Percentiles rank a stretch among this genome's conserved stretches.
Conservation (phyloP, 176 grass and related monocot species). For the Puya raimondii region DNA sequence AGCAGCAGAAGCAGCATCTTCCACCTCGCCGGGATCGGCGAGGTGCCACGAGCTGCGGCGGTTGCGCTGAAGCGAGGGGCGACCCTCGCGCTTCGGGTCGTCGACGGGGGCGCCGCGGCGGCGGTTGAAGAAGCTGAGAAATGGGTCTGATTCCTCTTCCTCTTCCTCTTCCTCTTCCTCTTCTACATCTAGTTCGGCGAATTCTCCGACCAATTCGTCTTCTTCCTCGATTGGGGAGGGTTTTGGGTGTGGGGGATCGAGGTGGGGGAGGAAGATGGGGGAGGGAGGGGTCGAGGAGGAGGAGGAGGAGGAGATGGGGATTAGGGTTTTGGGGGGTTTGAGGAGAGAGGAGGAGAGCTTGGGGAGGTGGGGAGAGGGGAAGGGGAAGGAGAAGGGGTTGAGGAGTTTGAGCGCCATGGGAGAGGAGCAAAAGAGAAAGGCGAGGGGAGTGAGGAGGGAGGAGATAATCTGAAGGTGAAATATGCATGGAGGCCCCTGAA, state of each 20-base stretch:
- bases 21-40: constrained; percentile 6
- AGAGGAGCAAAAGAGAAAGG: background rate
- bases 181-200: background rate
- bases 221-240: background rate
- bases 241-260: background rate
- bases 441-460: background rate
- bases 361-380: background rate
- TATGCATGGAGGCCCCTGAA: no score
- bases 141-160: constrained; percentile 7
- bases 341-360: background rate
- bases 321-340: constrained; percentile 12
- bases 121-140: constrained; percentile 15
- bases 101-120: background rate
- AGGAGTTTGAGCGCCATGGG: background rate
- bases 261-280: constrained; percentile 23
- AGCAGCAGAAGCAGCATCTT: background rate
- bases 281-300: constrained; percentile 11
- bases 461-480: no score
- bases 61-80: constrained; percentile 22
- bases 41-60: constrained; percentile 19
- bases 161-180: constrained; percentile 9
- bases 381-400: background rate
- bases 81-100: constrained; percentile 20
- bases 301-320: constrained; percentile 4
- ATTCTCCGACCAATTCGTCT: background rate